phyloP scores from a whole-genome alignment of 1,284 basidiomycete species.

The Bjerkandera adusta region DNA sequence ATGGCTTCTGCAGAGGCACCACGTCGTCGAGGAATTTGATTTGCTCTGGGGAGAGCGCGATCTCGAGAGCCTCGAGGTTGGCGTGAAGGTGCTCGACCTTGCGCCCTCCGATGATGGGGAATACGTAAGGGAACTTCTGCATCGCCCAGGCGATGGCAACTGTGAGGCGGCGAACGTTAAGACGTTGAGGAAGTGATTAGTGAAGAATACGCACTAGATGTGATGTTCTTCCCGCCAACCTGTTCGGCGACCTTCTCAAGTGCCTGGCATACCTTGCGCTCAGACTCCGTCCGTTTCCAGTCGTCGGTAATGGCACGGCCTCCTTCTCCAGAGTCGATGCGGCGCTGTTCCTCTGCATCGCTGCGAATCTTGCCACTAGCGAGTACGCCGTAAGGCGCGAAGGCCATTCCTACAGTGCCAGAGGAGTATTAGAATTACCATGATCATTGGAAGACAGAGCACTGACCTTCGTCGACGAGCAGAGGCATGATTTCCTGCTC shows the following conservation, averaged over 20 bases:
- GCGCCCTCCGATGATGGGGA: constrained; percentile 25
- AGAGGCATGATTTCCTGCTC: constrained; percentile 63
- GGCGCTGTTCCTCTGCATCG: constrained; percentile 25
- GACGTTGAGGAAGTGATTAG: not conserved
- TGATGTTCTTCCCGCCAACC: constrained; percentile 10
- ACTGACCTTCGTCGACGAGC: constrained; percentile 23
- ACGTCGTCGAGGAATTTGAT: constrained; percentile 21
- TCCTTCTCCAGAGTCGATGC: constrained; percentile 4
- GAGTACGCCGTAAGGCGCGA: constrained; percentile 33
- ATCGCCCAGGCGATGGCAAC: constrained; percentile 27
- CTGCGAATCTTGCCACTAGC: constrained; percentile 30
- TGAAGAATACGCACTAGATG: not conserved
- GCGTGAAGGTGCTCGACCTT: constrained; percentile 25
- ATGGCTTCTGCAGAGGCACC: constrained; percentile 20
- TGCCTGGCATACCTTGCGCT: constrained; percentile 8
- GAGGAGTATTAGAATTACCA: constrained; percentile 22
- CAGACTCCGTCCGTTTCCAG: constrained; percentile 5
- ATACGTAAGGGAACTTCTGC: constrained; percentile 24
- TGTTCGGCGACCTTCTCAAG: constrained; percentile 8
- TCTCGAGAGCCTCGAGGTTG: constrained; percentile 23
- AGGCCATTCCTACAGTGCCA: constrained; percentile 22
- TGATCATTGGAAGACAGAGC: constrained; percentile 13
- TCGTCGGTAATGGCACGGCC: not conserved
- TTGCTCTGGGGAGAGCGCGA: constrained; percentile 21
- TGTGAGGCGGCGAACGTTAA: constrained; percentile 8